Evolutionary conservation across 352 stramenopile genomes (phyloP), one percentile per base, ranked within the genome.

Genomic region (Aphanomyces invadans): DNA sequence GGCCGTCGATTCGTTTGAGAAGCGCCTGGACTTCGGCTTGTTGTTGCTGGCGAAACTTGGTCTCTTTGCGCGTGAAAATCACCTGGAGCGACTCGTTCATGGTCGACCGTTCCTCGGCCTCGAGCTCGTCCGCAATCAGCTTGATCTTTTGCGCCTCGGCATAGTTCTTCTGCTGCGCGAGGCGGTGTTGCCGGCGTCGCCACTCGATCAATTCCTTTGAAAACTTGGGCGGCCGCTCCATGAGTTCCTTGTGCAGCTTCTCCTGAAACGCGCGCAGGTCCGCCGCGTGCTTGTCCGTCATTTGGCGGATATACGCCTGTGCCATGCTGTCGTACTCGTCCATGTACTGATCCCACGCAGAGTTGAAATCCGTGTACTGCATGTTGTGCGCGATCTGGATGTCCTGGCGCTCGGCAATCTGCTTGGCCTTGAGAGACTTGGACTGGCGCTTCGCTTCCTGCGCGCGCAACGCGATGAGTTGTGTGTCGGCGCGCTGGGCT

Each of bases 361-460:
- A 72, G 64, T 97, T 97, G 71, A 97, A 98, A 66, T 98, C 90
- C 48, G 87, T 81, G 68, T 95, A 97, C 75, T 98, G 92, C 86
- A 97, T 96, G 71, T 97, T 97, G 71, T 98, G 91, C 4, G 89
- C 90, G 49, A 97, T 93, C 71, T 97, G 90, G n/a, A 98, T 90
- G 70, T 97, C 88, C 72, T 97, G 90, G 4, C 89, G 81, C 73
- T 98, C 92, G 31, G 81, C 83, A 31, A 97, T 87, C 68, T 98
- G 90, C 51, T 89, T 83, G 23, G 88, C 89, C 46, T 90, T 87
- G 7, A 98, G 79, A 2, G 86, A 90, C 69, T 97, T 97, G 10
- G 90, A 88, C 75, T 97, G 89, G 1, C 92, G 78, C 63, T 92
- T 92, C 65, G 94, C 93, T 75, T 98, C 92, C 64, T 98, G 92